These are phyloP conservation scores for Lepiota brunneoincarnata DNA, from an alignment of 768 basidiomycete species.

Conservation along the genomic window DNA sequence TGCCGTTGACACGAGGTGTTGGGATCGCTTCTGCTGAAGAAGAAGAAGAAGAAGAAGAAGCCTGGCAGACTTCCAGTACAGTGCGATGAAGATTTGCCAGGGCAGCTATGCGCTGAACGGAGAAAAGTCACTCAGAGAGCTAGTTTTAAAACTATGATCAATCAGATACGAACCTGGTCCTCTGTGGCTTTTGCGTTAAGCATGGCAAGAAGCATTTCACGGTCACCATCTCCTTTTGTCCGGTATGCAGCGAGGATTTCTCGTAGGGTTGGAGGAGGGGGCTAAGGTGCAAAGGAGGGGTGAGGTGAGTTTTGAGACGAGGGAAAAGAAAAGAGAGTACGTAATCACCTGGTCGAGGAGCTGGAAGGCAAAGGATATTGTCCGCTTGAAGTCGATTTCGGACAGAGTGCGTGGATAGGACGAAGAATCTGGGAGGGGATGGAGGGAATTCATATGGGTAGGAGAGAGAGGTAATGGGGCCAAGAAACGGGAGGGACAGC, in stretches of 20 bases:
- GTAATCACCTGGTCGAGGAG: constrained; percentile 41
- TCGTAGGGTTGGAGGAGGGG: constrained; percentile 76
- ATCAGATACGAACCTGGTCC: constrained; percentile 68
- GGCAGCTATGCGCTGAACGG: constrained; percentile 64
- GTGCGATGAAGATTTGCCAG: constrained; percentile 67
- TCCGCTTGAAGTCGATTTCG: constrained; percentile 31
- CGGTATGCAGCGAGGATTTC: constrained; percentile 88
- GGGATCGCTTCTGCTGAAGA: constrained; percentile 19
- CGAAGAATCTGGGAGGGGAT: constrained; percentile 26
- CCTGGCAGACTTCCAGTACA: constrained; percentile 59
- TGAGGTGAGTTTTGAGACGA: constrained; percentile 15
- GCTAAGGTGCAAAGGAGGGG: constrained; percentile 33
- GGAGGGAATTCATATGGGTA: constrained; percentile 34
- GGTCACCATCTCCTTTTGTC: constrained; percentile 85
- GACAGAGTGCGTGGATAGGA: constrained; percentile 21
- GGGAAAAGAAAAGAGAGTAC: constrained; percentile 14
- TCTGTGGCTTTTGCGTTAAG: constrained; percentile 91
- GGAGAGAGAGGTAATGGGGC: constrained; percentile 31
- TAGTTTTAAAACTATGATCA: constrained; percentile 6
- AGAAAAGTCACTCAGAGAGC: constrained; percentile 9
- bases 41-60: too few relatives aligned
- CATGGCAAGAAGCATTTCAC: constrained; percentile 88
- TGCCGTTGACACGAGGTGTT: constrained; percentile 22
- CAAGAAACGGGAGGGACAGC: constrained; percentile 35
- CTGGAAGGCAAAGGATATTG: constrained; percentile 36